Base-by-base conservation (phyloP, 768 basidiomycete species). In the Mycena maculata region DNA sequence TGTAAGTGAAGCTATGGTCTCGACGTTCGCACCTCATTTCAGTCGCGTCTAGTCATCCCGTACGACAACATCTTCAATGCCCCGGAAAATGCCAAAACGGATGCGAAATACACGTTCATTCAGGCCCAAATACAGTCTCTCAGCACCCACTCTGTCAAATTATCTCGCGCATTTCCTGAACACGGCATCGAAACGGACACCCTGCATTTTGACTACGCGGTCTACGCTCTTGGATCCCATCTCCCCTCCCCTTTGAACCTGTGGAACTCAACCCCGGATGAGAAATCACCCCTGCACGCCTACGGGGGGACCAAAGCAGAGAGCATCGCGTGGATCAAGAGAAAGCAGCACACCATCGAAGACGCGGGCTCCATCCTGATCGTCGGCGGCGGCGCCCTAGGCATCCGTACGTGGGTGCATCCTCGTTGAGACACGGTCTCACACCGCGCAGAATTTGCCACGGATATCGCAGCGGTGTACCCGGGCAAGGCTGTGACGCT, bases 371-470 rank as follows among this genome's bases (percentile, higher is more conserved):
- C 82, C 44, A 82, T 93, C 4, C 82, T 92, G 9, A 83, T 92
- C 16, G 84, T 92, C 3, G 92, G 92, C 2, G 91, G 90, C 13
- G 92, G 92, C 0, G 89, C 92, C 1, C 83, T 92, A 11, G 92
- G 91, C 4, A 87, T 92, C 28, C 89, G 90, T 91, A 73, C 70
- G 88, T 82, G 28, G 44, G 31, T 7, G 42, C 42, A 11, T 18
- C 28, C 53, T 18, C 33, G 31, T 49, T 20, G 28, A 20, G 63
- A 55, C 58, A 72, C 30, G 48, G 30, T 22, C 22, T 30, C 28
- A 30, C 20, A 9, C 23, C 28, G 41, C 31, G 8, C 68, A 91
- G 90, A 90, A 72, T 88, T 88, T 67, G 88, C 89, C 0, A 84
- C 87, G 4, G 90, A 91, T 74, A 88, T 90, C 58, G 83, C 85